A percentile compares a stretch with the other conserved stretches of the same genome.
Evolutionary conservation across 306 rosid species (phyloP).

Genomic region (Cucurbita argyrosperma): DNA sequence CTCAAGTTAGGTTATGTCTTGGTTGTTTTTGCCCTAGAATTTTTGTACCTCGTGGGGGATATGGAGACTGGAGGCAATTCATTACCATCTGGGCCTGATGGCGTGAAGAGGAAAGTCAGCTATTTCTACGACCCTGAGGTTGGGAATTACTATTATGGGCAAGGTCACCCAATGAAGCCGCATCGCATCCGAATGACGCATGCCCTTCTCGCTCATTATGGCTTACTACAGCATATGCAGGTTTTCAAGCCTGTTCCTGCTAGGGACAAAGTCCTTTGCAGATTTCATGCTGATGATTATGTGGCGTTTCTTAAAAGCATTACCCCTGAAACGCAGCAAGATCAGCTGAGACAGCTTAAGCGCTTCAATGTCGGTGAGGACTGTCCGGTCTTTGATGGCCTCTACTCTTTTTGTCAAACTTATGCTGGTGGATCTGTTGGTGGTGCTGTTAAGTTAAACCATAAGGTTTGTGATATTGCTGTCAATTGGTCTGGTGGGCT

Average conservation of each 20-base stretch:
- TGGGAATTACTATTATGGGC: conserved; percentile 82
- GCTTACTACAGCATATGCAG: conserved; percentile 79
- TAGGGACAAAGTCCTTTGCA: conserved; percentile 64
- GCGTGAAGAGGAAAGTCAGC: conserved; percentile 63
- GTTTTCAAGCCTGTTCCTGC: conserved; percentile 88
- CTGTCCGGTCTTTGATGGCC: conserved; percentile 81
- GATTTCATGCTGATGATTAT: conserved; percentile 81
- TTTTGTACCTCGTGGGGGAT: neutral
- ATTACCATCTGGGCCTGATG: conserved; percentile 63
- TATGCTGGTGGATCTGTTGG: conserved; percentile 93
- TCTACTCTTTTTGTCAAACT: conserved; percentile 72
- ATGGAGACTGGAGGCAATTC: conserved; percentile 75
- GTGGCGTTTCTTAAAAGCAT: conserved; percentile 67
- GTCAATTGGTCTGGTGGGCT: conserved; percentile 84
- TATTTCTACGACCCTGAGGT: conserved; percentile 86
- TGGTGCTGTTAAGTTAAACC: conserved; percentile 73
- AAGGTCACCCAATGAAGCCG: conserved; percentile 94
- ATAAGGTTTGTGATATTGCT: conserved; percentile 69
- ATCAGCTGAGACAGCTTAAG: conserved; percentile 74
- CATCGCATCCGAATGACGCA: conserved; percentile 85
- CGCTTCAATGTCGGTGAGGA: conserved; percentile 88
- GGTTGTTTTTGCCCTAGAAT: conserved; percentile 3
- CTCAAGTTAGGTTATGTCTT: neutral
- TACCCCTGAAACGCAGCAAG: conserved; percentile 80
- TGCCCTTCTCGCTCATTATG: conserved; percentile 78